These are phyloP conservation scores for Drechslerella coelobrocha DNA, from an alignment of 2,329 filamentous ascomycete species.

Conservation along the genomic window DNA sequence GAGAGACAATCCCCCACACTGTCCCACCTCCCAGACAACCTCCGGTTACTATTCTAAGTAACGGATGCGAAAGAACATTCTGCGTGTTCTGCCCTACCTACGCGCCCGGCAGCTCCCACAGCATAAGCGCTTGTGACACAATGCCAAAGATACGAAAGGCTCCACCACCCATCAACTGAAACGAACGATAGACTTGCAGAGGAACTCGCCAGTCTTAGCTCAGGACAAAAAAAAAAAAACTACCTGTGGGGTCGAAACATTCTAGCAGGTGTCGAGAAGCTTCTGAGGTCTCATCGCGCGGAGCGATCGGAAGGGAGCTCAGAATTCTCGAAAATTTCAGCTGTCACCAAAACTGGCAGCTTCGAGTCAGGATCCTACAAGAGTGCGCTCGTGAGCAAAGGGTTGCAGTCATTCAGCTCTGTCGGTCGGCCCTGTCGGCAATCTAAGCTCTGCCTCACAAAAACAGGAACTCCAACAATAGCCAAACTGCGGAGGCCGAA, in stretches of 20 bases:
- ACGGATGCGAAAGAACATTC: slow-evolving; percentile 40
- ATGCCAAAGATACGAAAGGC: slow-evolving; percentile 20
- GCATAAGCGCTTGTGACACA: slow-evolving; percentile 46
- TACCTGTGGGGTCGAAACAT: background rate
- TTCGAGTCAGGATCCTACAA: background rate
- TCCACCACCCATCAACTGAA: background rate
- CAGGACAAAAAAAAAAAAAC: too few species aligned
- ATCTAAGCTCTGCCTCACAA: slow-evolving; percentile 12
- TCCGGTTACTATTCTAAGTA: slow-evolving; percentile 48
- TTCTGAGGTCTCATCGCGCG: slow-evolving; percentile 14
- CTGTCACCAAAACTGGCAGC: background rate
- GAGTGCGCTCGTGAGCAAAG: background rate
- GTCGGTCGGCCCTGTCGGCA: background rate
- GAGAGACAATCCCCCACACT: slow-evolving; percentile 22
- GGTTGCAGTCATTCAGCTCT: background rate
- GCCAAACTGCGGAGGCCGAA: slow-evolving; percentile 20
- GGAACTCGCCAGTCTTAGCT: slow-evolving; percentile 15
- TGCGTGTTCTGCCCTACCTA: slow-evolving; percentile 48
- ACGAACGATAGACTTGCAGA: slow-evolving; percentile 7
- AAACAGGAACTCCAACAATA: slow-evolving; percentile 17
- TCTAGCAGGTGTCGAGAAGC: slow-evolving; percentile 2
- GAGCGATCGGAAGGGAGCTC: background rate
- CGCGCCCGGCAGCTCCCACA: slow-evolving; percentile 49
- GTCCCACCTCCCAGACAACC: slow-evolving; percentile 18
- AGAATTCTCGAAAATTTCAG: slow-evolving; percentile 2